Evolutionary conservation across 2,329 filamentous ascomycete species (phyloP).

Genomic region (Fonsecaea erecta): DNA sequence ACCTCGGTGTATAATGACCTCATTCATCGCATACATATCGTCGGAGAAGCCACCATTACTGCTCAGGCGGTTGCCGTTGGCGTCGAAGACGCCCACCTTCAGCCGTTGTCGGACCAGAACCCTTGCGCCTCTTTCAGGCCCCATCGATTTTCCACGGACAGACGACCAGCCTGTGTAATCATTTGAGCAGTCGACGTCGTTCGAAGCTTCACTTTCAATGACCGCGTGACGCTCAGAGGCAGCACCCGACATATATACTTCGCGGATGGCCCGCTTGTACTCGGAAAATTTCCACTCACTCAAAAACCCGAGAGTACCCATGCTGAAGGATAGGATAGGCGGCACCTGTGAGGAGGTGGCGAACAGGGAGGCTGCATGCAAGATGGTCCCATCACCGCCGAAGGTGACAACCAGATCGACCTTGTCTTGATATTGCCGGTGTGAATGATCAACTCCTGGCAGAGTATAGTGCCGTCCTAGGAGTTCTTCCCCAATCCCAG

Average conservation of each 20-base stretch:
- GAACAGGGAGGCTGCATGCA: conserved; percentile 85
- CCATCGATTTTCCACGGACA: conserved; percentile 80
- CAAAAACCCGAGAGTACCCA: conserved; percentile 93
- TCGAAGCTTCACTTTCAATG: conserved; percentile 49
- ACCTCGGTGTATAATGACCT: conserved; percentile 90
- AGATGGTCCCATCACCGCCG: conserved; percentile 89
- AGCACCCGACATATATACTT: conserved; percentile 85
- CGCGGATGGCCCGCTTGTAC: conserved; percentile 87
- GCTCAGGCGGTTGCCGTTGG: conserved; percentile 57
- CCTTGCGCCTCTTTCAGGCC: conserved; percentile 72
- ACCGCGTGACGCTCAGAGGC: conserved; percentile 51
- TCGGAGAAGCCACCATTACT: conserved; percentile 43
- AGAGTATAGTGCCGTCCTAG: conserved; percentile 28
- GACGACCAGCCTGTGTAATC: conserved; percentile 67
- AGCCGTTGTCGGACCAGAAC: conserved; percentile 85
- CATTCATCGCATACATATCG: conserved; percentile 80
- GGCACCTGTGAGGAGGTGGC: conserved; percentile 80
- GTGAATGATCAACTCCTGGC: conserved; percentile 4
- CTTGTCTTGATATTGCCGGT: conserved; percentile 65
- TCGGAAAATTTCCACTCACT: conserved; percentile 96
- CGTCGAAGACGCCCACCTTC: conserved; percentile 81
- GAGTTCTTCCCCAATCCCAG: conserved; percentile 63
- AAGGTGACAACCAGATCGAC: conserved; percentile 88
- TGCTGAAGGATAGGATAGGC: conserved; percentile 91
- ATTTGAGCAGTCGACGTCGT: conserved; percentile 38